phyloP scores from a whole-genome alignment of 192 early-diverging fungal species.

The Jimgerdemannia flammicorona region DNA sequence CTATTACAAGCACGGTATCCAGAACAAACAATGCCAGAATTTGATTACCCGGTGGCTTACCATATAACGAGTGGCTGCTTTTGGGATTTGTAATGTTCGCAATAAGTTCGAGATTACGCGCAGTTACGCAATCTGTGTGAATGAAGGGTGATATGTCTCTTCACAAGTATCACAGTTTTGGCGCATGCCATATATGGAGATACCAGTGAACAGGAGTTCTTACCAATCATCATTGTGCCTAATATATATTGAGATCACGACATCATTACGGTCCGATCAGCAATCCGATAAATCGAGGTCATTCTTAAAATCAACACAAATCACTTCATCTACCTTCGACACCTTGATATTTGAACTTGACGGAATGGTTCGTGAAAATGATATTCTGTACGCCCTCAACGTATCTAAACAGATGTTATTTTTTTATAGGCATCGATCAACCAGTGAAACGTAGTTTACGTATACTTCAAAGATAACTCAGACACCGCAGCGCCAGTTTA shows the following conservation, averaged over 20 bases:
- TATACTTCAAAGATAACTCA: not conserved
- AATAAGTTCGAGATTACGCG: slow-evolving; percentile 59
- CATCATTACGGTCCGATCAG: not conserved
- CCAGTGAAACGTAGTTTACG: not conserved
- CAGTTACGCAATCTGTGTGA: slow-evolving; percentile 49
- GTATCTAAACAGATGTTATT: slow-evolving; percentile 22
- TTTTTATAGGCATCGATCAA: not conserved
- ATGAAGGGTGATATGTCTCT: too few relatives aligned
- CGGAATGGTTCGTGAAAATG: slow-evolving; percentile 42
- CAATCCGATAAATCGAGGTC: not conserved
- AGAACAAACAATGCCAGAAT: not conserved
- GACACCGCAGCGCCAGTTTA: not conserved
- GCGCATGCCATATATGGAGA: too few relatives aligned
- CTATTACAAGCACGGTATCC: not conserved
- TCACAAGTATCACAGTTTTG: too few relatives aligned
- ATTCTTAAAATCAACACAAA: not conserved
- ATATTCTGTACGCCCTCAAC: slow-evolving; percentile 48
- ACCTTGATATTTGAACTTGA: slow-evolving; percentile 55
- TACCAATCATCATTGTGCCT: slow-evolving; percentile 37
- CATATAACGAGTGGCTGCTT: slow-evolving; percentile 51
- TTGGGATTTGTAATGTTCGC: slow-evolving; percentile 42
- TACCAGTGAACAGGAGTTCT: not conserved
- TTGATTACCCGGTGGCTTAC: slow-evolving; percentile 9
- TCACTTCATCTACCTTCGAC: slow-evolving; percentile 32
- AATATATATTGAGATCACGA: too few relatives aligned